These are phyloP conservation scores for Euphorbia tirucalli DNA, from an alignment of 345 rosid genomes.

Conservation along the genomic window DNA sequence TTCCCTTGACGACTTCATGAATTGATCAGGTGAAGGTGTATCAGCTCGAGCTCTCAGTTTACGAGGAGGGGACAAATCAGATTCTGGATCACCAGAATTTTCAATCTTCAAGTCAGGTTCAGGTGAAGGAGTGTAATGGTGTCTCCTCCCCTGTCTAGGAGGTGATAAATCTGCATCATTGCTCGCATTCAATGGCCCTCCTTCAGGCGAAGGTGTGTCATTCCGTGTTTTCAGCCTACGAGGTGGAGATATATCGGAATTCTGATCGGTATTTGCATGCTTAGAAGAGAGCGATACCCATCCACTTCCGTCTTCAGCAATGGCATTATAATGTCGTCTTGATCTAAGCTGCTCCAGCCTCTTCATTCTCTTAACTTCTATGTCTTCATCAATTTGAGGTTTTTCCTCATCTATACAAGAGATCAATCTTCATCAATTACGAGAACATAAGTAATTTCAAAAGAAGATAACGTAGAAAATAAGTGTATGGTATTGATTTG, in stretches of 20 bases:
- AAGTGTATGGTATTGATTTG: neutral
- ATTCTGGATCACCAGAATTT: neutral
- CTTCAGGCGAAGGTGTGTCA: constrained; percentile 21
- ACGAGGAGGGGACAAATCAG: constrained; percentile 25
- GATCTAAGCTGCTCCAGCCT: constrained; percentile 70
- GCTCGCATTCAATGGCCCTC: neutral
- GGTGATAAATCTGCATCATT: constrained; percentile 21
- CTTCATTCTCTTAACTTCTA: constrained; percentile 81
- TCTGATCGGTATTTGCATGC: constrained; percentile 7
- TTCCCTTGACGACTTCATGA: constrained; percentile 21
- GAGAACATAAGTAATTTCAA: neutral
- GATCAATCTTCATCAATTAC: neutral
- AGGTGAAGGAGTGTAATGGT: constrained; percentile 4
- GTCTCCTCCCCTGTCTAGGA: constrained; percentile 10
- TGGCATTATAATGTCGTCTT: constrained; percentile 51
- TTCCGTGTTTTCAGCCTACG: constrained; percentile 15
- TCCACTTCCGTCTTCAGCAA: constrained; percentile 96
- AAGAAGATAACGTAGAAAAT: neutral
- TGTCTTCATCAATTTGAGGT: constrained; percentile 79
- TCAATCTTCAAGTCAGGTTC: neutral
- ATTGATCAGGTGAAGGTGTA: constrained; percentile 58
- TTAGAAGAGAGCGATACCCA: constrained; percentile 65
- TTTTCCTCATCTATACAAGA: constrained; percentile 53
- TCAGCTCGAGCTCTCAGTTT: constrained; percentile 49
- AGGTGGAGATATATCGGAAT: constrained; percentile 67